phyloP scores from a whole-genome alignment of 306 rosid species.

The Pterocarpus macrocarpus region DNA sequence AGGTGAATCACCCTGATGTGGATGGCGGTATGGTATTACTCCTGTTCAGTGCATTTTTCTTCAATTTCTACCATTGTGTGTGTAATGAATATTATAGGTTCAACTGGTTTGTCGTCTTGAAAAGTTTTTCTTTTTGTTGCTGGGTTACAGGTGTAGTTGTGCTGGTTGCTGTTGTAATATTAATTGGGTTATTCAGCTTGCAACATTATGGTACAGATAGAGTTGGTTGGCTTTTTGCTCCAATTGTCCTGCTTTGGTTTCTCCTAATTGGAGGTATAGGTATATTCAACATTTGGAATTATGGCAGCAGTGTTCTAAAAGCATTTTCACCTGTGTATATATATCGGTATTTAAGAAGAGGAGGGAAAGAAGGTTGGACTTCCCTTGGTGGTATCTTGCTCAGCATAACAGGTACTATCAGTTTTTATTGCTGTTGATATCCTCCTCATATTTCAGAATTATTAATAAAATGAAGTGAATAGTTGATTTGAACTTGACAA shows the following conservation, averaged over 20 bases:
- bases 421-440: constrained; percentile 31
- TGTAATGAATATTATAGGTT: constrained; percentile 9
- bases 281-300: constrained; percentile 78
- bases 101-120: constrained; percentile 38
- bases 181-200: constrained; percentile 89
- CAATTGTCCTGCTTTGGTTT: constrained; percentile 93
- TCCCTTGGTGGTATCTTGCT: constrained; percentile 98
- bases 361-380: constrained; percentile 77
- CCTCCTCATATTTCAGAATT: constrained; percentile 17
- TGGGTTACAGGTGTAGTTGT: constrained; percentile 74
- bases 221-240: constrained; percentile 99
- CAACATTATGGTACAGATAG: constrained; percentile 95
- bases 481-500: constrained; percentile 38
- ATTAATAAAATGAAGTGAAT: constrained; percentile 4
- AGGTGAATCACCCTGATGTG: constrained; percentile 64
- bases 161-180: constrained; percentile 82
- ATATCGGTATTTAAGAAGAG: constrained; percentile 72
- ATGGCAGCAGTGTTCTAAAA: constrained; percentile 68
- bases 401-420: constrained; percentile 85
- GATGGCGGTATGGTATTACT: constrained; percentile 62
- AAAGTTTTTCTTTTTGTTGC: background rate
- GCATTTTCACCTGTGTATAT: constrained; percentile 89
- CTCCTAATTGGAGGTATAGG: constrained; percentile 94
- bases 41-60: constrained; percentile 42
- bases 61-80: constrained; percentile 19